A percentile compares a stretch with the other conserved stretches of the same genome.
phyloP scores from a whole-genome alignment of 1,284 basidiomycete genomes.

The Ceratobasidium sp. region DNA sequence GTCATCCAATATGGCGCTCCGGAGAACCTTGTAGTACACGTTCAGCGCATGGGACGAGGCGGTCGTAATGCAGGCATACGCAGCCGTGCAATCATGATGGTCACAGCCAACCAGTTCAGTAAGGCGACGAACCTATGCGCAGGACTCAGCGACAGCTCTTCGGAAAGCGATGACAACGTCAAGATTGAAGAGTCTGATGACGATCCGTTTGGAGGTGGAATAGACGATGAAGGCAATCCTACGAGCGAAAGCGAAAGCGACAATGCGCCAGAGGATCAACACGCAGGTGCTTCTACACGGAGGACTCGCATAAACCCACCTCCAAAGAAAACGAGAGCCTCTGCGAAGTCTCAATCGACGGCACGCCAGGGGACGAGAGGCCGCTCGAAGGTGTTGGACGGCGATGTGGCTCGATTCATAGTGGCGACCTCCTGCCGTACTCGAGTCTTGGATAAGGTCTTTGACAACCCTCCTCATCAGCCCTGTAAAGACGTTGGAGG shows the following conservation, averaged over 20 bases:
- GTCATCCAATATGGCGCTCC: neutral
- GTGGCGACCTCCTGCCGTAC: neutral
- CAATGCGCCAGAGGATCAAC: neutral
- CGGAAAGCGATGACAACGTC: neutral
- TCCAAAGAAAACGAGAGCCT: too few species aligned
- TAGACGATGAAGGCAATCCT: neutral
- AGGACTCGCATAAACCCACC: too few species aligned
- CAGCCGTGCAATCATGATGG: slow-evolving; percentile 7
- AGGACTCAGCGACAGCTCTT: neutral
- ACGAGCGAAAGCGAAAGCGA: neutral
- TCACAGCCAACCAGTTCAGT: neutral
- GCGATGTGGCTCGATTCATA: slow-evolving; percentile 1
- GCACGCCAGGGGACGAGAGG: neutral
- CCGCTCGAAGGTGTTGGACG: neutral
- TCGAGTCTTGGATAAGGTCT: neutral
- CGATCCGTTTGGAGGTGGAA: neutral
- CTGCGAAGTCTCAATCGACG: neutral
- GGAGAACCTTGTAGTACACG: neutral
- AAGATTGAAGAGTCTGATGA: neutral
- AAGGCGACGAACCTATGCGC: neutral
- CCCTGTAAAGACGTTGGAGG: neutral
- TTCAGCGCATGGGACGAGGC: neutral
- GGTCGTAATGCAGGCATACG: neutral
- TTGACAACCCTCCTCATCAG: neutral
- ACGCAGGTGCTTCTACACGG: too few species aligned